These are phyloP conservation scores for Torrubiella hemipterigena DNA, from an alignment of 2,329 filamentous ascomycete genomes.

Conservation along the genomic window DNA sequence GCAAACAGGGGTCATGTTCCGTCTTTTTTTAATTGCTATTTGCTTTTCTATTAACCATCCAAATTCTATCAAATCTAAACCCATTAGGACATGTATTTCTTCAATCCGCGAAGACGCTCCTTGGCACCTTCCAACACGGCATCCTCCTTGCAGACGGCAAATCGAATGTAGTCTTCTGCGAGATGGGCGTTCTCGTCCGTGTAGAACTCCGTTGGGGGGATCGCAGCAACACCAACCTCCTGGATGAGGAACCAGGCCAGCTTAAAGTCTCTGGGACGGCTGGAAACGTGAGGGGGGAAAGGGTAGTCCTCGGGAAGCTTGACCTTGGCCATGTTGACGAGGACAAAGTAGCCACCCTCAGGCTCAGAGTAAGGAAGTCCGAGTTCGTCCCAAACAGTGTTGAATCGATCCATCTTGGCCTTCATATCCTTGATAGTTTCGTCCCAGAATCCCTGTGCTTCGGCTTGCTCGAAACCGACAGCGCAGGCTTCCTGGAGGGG, in stretches of 20 bases:
- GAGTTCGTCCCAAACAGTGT: conserved; percentile 65
- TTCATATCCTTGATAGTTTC: conserved; percentile 77
- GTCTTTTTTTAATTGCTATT: not conserved
- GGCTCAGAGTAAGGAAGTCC: conserved; percentile 76
- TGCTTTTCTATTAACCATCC: not conserved
- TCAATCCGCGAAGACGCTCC: conserved; percentile 59
- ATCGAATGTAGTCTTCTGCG: conserved; percentile 86
- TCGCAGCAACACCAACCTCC: conserved; percentile 88
- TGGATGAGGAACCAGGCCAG: conserved; percentile 94
- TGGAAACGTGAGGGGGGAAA: conserved; percentile 81
- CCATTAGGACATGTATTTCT: conserved; percentile 48
- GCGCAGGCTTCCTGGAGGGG: conserved; percentile 91
- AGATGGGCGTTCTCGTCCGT: conserved; percentile 72
- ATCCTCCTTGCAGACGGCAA: conserved; percentile 94
- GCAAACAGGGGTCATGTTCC: too few relatives aligned
- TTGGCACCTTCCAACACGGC: conserved; percentile 71
- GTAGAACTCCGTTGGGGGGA: conserved; percentile 95
- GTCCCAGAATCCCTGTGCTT: conserved; percentile 78
- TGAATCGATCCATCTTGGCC: conserved; percentile 77
- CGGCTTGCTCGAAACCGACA: conserved; percentile 86
- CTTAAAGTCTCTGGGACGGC: conserved; percentile 83
- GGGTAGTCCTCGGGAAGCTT: conserved; percentile 72
- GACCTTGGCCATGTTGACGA: conserved; percentile 86
- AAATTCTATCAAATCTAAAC: too few relatives aligned
- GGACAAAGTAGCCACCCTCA: conserved; percentile 93